A percentile compares a stretch with the other conserved stretches of the same genome.
Conservation (phyloP, 352 stramenopile species). For the Phytophthora cryptogea region DNA sequence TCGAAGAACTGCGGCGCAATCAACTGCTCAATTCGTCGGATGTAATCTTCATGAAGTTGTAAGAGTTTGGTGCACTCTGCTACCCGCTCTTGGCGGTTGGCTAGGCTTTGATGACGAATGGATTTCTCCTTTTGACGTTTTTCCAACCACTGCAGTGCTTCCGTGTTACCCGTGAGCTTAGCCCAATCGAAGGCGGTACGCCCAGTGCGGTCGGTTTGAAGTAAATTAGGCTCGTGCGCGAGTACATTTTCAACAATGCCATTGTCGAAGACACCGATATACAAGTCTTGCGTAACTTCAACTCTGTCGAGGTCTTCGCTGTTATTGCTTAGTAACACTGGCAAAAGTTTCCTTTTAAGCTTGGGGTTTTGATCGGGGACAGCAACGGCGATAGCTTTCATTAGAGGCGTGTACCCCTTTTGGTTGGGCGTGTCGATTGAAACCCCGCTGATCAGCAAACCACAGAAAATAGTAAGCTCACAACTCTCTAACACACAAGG, state of each 20-base stretch:
- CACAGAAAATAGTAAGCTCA: background rate
- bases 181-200: conserved; percentile 77
- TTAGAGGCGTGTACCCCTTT: conserved; percentile 72
- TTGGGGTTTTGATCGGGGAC: conserved; percentile 18
- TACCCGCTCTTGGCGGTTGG: conserved; percentile 40
- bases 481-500: too few relatives aligned
- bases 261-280: conserved; percentile 49
- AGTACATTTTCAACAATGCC: conserved; percentile 52
- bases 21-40: conserved; percentile 34
- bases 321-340: conserved; percentile 18
- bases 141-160: conserved; percentile 42
- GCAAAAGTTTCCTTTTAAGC: background rate
- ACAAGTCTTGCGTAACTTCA: background rate
- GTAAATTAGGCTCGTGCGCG: conserved; percentile 42
- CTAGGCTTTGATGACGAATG: conserved; percentile 40
- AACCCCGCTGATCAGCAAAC: conserved; percentile 38
- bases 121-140: conserved; percentile 36
- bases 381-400: conserved; percentile 70
- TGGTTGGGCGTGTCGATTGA: conserved; percentile 58
- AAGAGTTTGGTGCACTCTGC: conserved; percentile 45
- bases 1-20: conserved; percentile 45
- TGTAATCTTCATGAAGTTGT: conserved; percentile 37
- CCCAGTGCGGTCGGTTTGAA: conserved; percentile 45
- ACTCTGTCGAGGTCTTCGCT: conserved; percentile 4
- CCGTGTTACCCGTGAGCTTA: conserved; percentile 45